Evolutionary conservation across 2,329 filamentous ascomycete genomes (phyloP).

Genomic region (Grosmannia penicillata): DNA sequence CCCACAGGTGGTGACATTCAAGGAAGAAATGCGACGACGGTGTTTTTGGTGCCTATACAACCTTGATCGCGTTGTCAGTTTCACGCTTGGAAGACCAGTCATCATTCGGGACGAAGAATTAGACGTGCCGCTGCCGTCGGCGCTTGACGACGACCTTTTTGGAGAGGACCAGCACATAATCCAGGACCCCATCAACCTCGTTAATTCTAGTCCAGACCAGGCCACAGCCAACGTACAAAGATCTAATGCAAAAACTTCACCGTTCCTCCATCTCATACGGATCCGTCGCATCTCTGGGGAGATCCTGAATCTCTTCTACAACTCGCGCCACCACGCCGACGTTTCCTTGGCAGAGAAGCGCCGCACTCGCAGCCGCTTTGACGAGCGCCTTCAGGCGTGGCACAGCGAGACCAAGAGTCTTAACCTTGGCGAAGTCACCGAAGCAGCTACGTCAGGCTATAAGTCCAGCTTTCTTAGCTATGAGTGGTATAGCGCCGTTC

Average conservation of each 20-base stretch:
- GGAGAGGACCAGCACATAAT: neutral
- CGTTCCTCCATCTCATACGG: conserved; percentile 8
- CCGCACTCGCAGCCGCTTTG: neutral
- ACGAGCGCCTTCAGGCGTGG: neutral
- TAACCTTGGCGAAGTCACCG: too few relatives aligned
- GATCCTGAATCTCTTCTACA: conserved; percentile 1
- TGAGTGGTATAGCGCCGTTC: conserved; percentile 6
- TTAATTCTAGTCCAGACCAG: too few relatives aligned
- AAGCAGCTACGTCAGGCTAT: too few relatives aligned
- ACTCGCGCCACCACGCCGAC: neutral
- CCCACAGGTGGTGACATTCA: neutral
- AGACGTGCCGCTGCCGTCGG: conserved; percentile 4
- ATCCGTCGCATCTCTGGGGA: conserved; percentile 4
- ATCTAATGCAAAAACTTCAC: too few relatives aligned
- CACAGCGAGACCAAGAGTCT: too few relatives aligned
- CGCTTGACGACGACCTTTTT: conserved; percentile 6
- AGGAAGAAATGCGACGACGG: conserved; percentile 5
- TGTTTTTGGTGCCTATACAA: conserved; percentile 9
- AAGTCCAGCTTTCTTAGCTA: conserved; percentile 2
- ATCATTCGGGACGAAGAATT: conserved; percentile 8
- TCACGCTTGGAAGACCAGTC: conserved; percentile 4
- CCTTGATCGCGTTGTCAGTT: conserved; percentile 5
- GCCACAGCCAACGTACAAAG: too few relatives aligned
- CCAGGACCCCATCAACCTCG: too few relatives aligned
- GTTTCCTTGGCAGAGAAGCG: neutral